Percentiles rank a stretch among this genome's conserved stretches.
phyloP scores from a whole-genome alignment of 345 rosid genomes.

The Lumnitzera racemosa region DNA sequence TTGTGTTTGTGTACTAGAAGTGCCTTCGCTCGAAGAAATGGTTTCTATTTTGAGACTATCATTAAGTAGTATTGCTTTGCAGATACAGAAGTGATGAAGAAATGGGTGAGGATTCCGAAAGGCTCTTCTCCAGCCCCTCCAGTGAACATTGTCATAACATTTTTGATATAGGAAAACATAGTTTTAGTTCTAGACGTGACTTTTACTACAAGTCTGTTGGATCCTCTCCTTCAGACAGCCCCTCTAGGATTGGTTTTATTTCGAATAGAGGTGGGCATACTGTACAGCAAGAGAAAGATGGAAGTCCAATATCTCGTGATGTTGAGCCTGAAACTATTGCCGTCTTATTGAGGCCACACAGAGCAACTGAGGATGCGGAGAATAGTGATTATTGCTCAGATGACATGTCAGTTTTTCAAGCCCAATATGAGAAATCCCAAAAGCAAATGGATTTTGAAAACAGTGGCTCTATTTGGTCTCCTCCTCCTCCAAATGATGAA shows the following conservation, averaged over 20 bases:
- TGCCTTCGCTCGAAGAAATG: too few relatives aligned
- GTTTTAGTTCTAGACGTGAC: slow-evolving; percentile 78
- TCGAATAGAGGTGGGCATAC: slow-evolving; percentile 56
- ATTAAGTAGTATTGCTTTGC: background rate
- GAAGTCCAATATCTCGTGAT: slow-evolving; percentile 40
- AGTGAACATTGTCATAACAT: slow-evolving; percentile 56
- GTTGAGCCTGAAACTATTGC: slow-evolving; percentile 46
- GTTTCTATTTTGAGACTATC: too few relatives aligned
- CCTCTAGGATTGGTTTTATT: slow-evolving; percentile 79
- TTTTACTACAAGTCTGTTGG: slow-evolving; percentile 60
- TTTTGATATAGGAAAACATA: slow-evolving; percentile 71
- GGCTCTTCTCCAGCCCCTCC: slow-evolving; percentile 52
- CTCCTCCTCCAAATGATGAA: slow-evolving; percentile 85
- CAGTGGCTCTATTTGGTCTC: slow-evolving; percentile 78
- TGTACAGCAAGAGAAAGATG: slow-evolving; percentile 68
- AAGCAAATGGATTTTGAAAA: slow-evolving; percentile 80
- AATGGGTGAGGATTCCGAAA: slow-evolving; percentile 47
- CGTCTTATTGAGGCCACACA: slow-evolving; percentile 43
- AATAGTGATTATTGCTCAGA: slow-evolving; percentile 41
- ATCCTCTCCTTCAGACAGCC: slow-evolving; percentile 84
- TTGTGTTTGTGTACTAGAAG: too few relatives aligned
- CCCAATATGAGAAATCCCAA: slow-evolving; percentile 32
- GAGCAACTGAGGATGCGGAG: slow-evolving; percentile 35
- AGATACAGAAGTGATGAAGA: slow-evolving; percentile 75
- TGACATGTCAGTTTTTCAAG: slow-evolving; percentile 22